A percentile compares a stretch with the other conserved stretches of the same genome.
phyloP scores from a whole-genome alignment of 805 yeast species.

The Wickerhamiella nectarea region DNA sequence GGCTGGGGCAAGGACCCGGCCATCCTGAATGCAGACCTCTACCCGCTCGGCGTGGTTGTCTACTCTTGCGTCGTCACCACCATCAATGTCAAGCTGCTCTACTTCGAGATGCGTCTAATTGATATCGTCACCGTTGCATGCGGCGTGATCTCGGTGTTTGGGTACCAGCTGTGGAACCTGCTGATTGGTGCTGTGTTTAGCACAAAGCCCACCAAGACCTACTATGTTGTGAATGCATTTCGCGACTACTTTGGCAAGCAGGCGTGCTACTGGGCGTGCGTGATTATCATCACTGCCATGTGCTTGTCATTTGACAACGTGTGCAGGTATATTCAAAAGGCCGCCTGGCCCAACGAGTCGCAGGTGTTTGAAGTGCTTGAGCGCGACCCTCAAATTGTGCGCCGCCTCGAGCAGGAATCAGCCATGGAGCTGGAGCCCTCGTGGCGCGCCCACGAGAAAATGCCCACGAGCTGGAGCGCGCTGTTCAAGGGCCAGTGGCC shows the following conservation, averaged over 20 bases:
- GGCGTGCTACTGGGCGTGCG: slow-evolving; percentile 73
- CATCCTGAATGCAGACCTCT: slow-evolving; percentile 56
- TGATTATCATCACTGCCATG: slow-evolving; percentile 41
- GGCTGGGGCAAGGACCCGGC: slow-evolving; percentile 57
- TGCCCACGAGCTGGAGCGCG: slow-evolving; percentile 63
- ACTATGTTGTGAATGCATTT: slow-evolving; percentile 59
- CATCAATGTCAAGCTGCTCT: slow-evolving; percentile 64
- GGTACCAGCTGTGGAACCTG: slow-evolving; percentile 77
- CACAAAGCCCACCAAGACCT: slow-evolving; percentile 41
- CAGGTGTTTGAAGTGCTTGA: slow-evolving; percentile 71
- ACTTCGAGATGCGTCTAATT: slow-evolving; percentile 62
- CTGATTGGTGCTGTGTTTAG: slow-evolving; percentile 57
- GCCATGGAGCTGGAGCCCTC: slow-evolving; percentile 56
- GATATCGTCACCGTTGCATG: slow-evolving; percentile 57
- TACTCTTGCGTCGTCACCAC: slow-evolving; percentile 60
- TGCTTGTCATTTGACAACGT: slow-evolving; percentile 57
- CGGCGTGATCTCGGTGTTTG: slow-evolving; percentile 57
- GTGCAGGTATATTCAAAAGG: slow-evolving; percentile 40
- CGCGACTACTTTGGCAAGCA: slow-evolving; percentile 64
- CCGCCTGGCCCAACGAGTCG: slow-evolving; percentile 55
- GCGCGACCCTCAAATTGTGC: slow-evolving; percentile 49
- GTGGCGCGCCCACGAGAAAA: slow-evolving; percentile 32
- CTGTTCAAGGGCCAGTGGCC: slow-evolving; percentile 30
- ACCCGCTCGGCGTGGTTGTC: slow-evolving; percentile 66
- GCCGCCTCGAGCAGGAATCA: slow-evolving; percentile 58